These are phyloP conservation scores for Yamadazyma akitaensis DNA, from an alignment of 805 yeast genomes.

Conservation along the genomic window DNA sequence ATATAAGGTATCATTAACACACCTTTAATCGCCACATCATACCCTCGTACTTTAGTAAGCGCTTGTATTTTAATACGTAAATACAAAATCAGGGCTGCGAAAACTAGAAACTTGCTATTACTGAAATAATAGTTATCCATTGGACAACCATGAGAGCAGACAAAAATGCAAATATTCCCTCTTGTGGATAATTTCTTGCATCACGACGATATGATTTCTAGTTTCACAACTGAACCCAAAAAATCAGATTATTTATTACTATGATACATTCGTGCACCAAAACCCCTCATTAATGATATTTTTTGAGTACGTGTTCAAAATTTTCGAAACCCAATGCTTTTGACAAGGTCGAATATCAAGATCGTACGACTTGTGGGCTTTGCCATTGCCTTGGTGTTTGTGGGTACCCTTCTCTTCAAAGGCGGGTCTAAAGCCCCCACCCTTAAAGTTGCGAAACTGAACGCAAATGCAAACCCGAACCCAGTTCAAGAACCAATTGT, in stretches of 20 bases:
- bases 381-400: not conserved
- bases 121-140: too few species aligned
- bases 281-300: not conserved
- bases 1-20: not conserved
- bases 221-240: too few species aligned
- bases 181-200: too few species aligned
- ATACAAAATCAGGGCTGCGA: too few species aligned
- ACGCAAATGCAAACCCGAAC: not conserved
- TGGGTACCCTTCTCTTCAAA: not conserved
- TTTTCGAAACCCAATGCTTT: not conserved
- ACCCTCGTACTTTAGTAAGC: not conserved
- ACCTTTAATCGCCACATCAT: not conserved
- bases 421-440: not conserved
- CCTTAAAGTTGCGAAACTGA: not conserved
- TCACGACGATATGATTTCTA: too few species aligned
- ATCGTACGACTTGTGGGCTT: not conserved
- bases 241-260: too few species aligned
- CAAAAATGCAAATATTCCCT: too few species aligned
- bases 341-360: conserved; percentile 1
- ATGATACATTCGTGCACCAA: not conserved
- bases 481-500: not conserved
- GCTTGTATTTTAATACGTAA: too few species aligned
- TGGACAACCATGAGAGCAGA: too few species aligned
- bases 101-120: too few species aligned
- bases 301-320: not conserved